Conservation (phyloP, 805 yeast species). For the Phaffomyces opuntiae region DNA sequence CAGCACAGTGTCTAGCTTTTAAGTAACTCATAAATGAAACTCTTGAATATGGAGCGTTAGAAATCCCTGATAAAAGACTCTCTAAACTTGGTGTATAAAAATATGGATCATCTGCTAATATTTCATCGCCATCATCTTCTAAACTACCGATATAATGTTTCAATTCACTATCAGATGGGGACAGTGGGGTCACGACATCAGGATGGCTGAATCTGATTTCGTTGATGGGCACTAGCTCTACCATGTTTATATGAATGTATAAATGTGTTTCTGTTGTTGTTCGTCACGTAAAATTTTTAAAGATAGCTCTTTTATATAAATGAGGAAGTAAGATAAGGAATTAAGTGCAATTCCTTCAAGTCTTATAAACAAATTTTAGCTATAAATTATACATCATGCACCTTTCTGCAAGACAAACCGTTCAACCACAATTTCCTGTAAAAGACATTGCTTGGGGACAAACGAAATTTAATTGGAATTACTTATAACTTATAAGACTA, state of each 20-base stretch:
- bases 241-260: background rate
- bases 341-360: background rate
- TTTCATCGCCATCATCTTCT: conserved; percentile 1
- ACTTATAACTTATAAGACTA: no score
- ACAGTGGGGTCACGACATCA: conserved; percentile 10
- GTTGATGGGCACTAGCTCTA: background rate
- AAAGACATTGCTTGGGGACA: no score
- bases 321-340: background rate
- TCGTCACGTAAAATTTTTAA: no score
- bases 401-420: no score
- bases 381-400: no score
- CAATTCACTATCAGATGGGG: conserved; percentile 11
- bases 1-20: conserved; percentile 20
- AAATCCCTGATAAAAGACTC: conserved; percentile 16
- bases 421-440: no score
- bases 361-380: no score
- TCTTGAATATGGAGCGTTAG: conserved; percentile 21
- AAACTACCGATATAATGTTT: background rate
- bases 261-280: no score
- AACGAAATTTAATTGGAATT: no score
- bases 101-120: background rate
- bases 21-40: conserved; percentile 21
- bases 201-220: conserved; percentile 4
- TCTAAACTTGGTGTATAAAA: conserved; percentile 18
- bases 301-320: background rate